Percentiles rank a stretch among this genome's conserved stretches.
phyloP scores from a whole-genome alignment of 2,329 filamentous ascomycete species.

The Pseudocercospora fijiensis region DNA sequence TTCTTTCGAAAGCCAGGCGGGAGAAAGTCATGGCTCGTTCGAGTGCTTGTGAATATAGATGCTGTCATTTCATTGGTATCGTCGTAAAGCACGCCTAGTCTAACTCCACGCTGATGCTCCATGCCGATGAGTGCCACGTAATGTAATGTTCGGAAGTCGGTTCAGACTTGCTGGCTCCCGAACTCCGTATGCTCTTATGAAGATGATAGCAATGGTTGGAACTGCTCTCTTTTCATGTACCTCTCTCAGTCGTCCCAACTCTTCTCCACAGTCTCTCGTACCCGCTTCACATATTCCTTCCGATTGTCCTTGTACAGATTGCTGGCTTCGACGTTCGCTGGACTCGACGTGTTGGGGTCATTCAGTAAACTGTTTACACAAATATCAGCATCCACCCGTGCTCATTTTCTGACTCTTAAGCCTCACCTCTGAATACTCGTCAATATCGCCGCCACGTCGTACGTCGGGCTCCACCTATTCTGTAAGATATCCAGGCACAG shows the following conservation, averaged over 20 bases:
- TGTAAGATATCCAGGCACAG: conserved; percentile 95
- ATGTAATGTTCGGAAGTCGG: neutral
- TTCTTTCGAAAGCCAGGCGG: no score
- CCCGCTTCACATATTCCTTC: conserved; percentile 92
- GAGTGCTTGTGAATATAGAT: no score
- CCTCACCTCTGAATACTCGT: conserved; percentile 93
- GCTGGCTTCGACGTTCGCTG: conserved; percentile 95
- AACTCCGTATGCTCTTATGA: neutral
- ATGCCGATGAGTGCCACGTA: conserved; percentile 4
- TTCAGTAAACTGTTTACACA: conserved; percentile 72
- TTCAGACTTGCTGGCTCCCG: neutral
- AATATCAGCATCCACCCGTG: conserved; percentile 6
- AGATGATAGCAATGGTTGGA: neutral
- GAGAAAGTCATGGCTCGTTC: no score
- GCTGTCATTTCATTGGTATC: conserved; percentile 8
- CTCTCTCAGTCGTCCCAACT: conserved; percentile 78
- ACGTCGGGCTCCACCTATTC: conserved; percentile 97
- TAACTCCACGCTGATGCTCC: conserved; percentile 6
- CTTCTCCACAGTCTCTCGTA: conserved; percentile 96
- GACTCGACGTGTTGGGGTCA: conserved; percentile 97
- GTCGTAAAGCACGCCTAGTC: neutral
- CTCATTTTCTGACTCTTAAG: neutral
- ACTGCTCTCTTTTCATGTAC: conserved; percentile 1
- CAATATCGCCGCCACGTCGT: conserved; percentile 94
- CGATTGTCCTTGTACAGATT: conserved; percentile 98